Conservation (phyloP, 2,329 filamentous ascomycete genomes). For the Ophiostoma populinum region DNA sequence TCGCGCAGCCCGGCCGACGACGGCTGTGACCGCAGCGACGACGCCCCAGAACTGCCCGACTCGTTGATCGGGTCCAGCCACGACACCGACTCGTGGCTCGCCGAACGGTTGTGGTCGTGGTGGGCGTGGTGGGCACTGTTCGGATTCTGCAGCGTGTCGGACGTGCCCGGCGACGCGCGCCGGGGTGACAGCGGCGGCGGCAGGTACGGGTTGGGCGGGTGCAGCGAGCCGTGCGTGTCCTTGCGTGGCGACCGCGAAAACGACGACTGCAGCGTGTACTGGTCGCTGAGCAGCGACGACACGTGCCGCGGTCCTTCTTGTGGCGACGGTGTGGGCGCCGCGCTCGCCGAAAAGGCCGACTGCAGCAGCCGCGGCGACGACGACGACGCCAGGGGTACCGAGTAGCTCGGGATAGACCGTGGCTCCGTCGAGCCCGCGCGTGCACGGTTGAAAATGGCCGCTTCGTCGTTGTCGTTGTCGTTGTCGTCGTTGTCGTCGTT, state of each 20-base stretch:
- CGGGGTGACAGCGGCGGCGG: constrained; percentile 56
- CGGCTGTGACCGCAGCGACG: constrained; percentile 65
- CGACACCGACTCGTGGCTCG: constrained; percentile 67
- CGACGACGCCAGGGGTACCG: constrained; percentile 12
- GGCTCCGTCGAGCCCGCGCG: constrained; percentile 7
- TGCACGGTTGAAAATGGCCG: constrained; percentile 2
- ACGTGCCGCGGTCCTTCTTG: constrained; percentile 15
- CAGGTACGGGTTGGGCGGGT: constrained; percentile 38
- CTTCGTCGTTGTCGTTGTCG: constrained; percentile 27
- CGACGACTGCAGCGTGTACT: constrained; percentile 30
- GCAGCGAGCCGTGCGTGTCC: constrained; percentile 19
- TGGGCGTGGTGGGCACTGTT: background rate
- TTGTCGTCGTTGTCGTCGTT: constrained; percentile 16
- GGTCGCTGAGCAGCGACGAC: constrained; percentile 16
- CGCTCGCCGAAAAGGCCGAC: constrained; percentile 12
- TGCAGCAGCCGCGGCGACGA: constrained; percentile 13
- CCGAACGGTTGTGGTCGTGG: constrained; percentile 30
- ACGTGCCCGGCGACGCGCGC: background rate
- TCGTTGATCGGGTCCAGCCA: constrained; percentile 94
- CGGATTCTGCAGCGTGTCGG: background rate
- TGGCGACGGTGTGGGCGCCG: constrained; percentile 4
- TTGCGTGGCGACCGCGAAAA: constrained; percentile 34
- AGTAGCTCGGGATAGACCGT: constrained; percentile 14
- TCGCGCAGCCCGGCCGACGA: constrained; percentile 52
- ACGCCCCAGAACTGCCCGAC: constrained; percentile 61